Evolutionary conservation across 2,329 filamentous ascomycete species (phyloP), one percentile per base, ranked within the genome.

Genomic region (Stagonosporopsis cucurbitacearum): DNA sequence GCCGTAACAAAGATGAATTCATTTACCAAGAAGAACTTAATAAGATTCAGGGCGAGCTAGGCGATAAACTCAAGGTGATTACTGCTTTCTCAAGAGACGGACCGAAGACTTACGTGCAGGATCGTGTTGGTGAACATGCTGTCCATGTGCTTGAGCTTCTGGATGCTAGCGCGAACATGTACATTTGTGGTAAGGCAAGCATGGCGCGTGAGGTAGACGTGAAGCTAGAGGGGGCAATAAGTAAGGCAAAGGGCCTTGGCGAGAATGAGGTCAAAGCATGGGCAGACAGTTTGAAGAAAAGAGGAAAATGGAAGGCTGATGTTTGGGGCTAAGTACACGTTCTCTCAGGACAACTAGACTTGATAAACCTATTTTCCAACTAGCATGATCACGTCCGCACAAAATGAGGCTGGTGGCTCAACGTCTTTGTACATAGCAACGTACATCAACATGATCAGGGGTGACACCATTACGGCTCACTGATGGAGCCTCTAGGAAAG

Each of bases 281-380:
- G 81, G 76, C 71, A 22, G 80, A 80, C 58, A 73, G 68, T 15
- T 66, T 81, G 35, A 83, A 81, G 75, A 80, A 77, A 62, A 74
- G 75, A 25, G 78, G 76, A n/a, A 82, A 81, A 65, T 84, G 81
- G 80, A 78, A 79, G 61, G 80, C 83, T 62, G 81, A 84, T 75
- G 81, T 84, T 39, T 84, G 81, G 81, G 78, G 78, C 20, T 80
- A 48, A 56, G 17, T 44, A 36, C 42, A 43, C n/a, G 30, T 42
- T n/a, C 11, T 45, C 7, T 28, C 4, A 47, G 17, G 11, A 40
- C 12, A 47, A 51, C 61, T 43, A 50, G 39, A 35, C 11, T 49
- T 22, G 43, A 43, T 32, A 28, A 37, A 43, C 15, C 26, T 45
- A 8, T 39, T 33, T 23, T 25, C 7, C 12, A 8, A 23, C 25